Conservation (phyloP, 768 basidiomycete genomes). For the Pulveroboletus sp. region DNA sequence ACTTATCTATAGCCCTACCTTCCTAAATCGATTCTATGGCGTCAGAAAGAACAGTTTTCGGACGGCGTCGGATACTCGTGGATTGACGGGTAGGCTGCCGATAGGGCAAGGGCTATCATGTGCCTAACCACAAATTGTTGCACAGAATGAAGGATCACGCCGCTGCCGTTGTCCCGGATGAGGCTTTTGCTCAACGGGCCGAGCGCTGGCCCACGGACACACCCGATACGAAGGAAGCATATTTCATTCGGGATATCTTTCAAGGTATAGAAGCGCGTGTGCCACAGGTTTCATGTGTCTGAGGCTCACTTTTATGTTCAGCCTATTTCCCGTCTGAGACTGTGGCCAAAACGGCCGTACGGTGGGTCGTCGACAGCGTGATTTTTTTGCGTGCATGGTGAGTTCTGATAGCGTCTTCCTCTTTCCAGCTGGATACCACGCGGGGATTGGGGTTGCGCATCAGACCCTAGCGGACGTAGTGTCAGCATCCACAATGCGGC, state of each 20-base stretch:
- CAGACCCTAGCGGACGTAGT: constrained; percentile 92
- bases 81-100: constrained; percentile 79
- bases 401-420: constrained; percentile 11
- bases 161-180: constrained; percentile 70
- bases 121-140: background rate
- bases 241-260: constrained; percentile 88
- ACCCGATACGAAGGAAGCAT: constrained; percentile 97
- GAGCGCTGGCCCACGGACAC: constrained; percentile 75
- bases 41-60: constrained; percentile 99
- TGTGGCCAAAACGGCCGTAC: constrained; percentile 87
- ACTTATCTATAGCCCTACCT: constrained; percentile 67
- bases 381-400: constrained; percentile 2
- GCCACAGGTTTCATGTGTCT: background rate
- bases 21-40: constrained; percentile 91
- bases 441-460: constrained; percentile 92
- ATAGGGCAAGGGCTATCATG: background rate
- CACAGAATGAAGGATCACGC: constrained; percentile 87
- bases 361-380: constrained; percentile 43
- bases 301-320: constrained; percentile 24
- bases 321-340: constrained; percentile 80
- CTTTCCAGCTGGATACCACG: constrained; percentile 80
- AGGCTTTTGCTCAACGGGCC: constrained; percentile 63
- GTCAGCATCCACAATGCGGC: constrained; percentile 96
- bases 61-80: constrained; percentile 98
- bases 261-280: constrained; percentile 47